A percentile compares a stretch with the other conserved stretches of the same genome.
These are phyloP conservation scores for Waltiozyma sp. DNA, from an alignment of 1,139 yeast species.

Conservation along the genomic window DNA sequence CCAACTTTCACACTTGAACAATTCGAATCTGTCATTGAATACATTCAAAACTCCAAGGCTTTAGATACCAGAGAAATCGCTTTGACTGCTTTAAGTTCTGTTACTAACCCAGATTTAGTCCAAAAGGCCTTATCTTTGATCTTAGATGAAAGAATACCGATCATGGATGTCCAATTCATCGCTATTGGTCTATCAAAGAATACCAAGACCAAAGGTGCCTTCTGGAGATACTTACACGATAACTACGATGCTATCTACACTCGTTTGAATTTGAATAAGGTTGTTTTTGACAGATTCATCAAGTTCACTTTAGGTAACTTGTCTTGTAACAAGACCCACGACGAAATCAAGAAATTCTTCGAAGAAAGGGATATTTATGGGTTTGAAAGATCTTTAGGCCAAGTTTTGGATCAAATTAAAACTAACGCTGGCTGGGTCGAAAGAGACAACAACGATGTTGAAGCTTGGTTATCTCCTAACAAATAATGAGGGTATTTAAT, in stretches of 20 bases:
- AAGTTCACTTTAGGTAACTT: slow-evolving; percentile 40
- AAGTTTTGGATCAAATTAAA: slow-evolving; percentile 41
- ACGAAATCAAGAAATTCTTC: slow-evolving; percentile 42
- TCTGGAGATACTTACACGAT: slow-evolving; percentile 46
- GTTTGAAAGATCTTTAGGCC: slow-evolving; percentile 47
- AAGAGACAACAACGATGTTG: slow-evolving; percentile 47
- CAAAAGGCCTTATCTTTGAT: slow-evolving; percentile 18
- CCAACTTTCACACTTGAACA: slow-evolving; percentile 31
- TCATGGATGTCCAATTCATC: slow-evolving; percentile 56
- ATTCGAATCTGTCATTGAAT: slow-evolving; percentile 36
- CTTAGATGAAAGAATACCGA: slow-evolving; percentile 33
- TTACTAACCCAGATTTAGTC: slow-evolving; percentile 27
- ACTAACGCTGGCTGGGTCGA: slow-evolving; percentile 39
- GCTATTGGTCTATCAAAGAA: slow-evolving; percentile 41
- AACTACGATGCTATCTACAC: slow-evolving; percentile 40
- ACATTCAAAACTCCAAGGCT: slow-evolving; percentile 45
- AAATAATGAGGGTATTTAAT: neutral
- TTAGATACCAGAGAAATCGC: slow-evolving; percentile 63
- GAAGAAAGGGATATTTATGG: slow-evolving; percentile 44
- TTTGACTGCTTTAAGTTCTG: slow-evolving; percentile 47
- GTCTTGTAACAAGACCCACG: slow-evolving; percentile 30
- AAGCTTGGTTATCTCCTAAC: slow-evolving; percentile 12
- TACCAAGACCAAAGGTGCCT: slow-evolving; percentile 32
- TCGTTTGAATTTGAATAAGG: slow-evolving; percentile 43
- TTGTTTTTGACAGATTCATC: slow-evolving; percentile 54